Percentiles rank a stretch among this genome's conserved stretches.
phyloP scores from a whole-genome alignment of 257 asterid genomes.

The Ilex aquifolium region DNA sequence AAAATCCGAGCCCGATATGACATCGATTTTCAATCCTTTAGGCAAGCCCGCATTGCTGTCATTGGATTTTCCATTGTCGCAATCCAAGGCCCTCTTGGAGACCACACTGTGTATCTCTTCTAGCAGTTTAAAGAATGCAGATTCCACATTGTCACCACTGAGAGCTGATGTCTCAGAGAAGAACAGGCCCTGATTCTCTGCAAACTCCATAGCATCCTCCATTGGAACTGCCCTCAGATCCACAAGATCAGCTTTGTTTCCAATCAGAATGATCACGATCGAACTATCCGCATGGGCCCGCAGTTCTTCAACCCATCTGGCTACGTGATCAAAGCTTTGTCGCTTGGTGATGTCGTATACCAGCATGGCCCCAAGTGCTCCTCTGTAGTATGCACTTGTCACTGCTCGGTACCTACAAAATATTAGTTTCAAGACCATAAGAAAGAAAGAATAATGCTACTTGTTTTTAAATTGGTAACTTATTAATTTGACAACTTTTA shows the following conservation, averaged over 20 bases:
- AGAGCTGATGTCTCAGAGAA: conserved; percentile 66
- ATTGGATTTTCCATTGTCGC: conserved; percentile 26
- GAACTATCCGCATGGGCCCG: conserved; percentile 52
- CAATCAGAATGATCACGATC: conserved; percentile 49
- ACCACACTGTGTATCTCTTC: conserved; percentile 45
- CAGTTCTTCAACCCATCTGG: conserved; percentile 70
- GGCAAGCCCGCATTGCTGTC: conserved; percentile 20
- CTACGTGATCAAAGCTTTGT: conserved; percentile 52
- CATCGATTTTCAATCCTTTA: conserved; percentile 49
- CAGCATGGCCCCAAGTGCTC: conserved; percentile 68
- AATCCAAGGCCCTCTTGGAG: conserved; percentile 42
- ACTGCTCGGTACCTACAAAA: conserved; percentile 56
- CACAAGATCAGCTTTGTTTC: conserved; percentile 58
- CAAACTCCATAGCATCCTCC: conserved; percentile 58
- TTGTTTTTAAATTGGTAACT: too few relatives aligned
- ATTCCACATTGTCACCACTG: conserved; percentile 53
- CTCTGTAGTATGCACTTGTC: conserved; percentile 73
- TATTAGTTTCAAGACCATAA: too few relatives aligned
- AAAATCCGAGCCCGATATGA: conserved; percentile 32
- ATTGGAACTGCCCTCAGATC: conserved; percentile 47
- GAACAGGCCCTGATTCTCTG: conserved; percentile 39
- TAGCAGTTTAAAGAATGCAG: conserved; percentile 46
- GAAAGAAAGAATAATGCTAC: too few relatives aligned
- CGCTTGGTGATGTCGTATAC: conserved; percentile 63
- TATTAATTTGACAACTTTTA: too few relatives aligned